These are phyloP conservation scores for Boletellus sp. DNA, from an alignment of 1,284 basidiomycete species.

Conservation along the genomic window DNA sequence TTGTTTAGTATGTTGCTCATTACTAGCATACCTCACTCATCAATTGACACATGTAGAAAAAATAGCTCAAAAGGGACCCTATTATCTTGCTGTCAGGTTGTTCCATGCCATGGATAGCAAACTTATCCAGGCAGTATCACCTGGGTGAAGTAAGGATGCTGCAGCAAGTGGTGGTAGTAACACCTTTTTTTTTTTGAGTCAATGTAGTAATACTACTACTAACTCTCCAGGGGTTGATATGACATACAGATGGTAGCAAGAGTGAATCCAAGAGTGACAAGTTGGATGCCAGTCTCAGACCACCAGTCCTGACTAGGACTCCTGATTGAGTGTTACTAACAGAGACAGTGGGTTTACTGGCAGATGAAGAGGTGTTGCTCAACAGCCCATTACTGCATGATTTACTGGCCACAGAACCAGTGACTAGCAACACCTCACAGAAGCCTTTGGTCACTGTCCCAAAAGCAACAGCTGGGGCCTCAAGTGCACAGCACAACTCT, in stretches of 20 bases:
- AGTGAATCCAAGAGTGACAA: too few species aligned
- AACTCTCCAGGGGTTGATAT: too few species aligned
- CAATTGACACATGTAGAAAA: not conserved
- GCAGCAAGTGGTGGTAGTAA: too few species aligned
- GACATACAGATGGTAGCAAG: too few species aligned
- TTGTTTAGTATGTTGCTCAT: not conserved
- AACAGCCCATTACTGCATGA: not conserved
- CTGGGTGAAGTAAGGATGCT: not conserved
- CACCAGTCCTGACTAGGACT: too few species aligned
- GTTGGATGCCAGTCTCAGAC: too few species aligned
- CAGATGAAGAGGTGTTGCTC: not conserved
- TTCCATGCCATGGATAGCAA: not conserved
- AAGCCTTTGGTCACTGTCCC: not conserved
- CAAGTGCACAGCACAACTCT: too few species aligned
- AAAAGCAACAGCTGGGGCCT: not conserved
- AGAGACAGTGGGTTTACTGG: not conserved
- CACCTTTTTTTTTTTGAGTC: too few species aligned
- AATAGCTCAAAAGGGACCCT: not conserved
- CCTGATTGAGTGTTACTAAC: too few species aligned
- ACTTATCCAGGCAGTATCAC: not conserved
- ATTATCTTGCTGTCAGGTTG: not conserved
- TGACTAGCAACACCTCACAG: not conserved
- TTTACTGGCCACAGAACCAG: not conserved
- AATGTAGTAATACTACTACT: too few species aligned
- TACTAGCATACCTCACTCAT: too few species aligned